phyloP scores from a whole-genome alignment of 306 rosid genomes.

The Lathyrus tuberosus region DNA sequence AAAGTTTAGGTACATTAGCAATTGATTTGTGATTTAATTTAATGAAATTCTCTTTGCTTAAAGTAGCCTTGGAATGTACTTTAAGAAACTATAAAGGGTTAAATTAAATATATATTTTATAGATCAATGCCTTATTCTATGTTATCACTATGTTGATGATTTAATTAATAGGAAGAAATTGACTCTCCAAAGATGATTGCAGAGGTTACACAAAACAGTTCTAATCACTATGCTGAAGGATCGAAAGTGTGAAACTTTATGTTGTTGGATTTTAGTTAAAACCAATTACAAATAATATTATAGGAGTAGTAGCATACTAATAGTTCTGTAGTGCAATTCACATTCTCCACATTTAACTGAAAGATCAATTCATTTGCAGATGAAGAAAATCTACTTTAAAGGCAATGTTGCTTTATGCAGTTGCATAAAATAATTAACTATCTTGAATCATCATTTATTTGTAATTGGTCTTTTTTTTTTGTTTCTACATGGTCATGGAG shows the following conservation, averaged over 20 bases:
- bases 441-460: not conserved
- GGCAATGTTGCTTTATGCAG: not conserved
- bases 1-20: constrained; percentile 3
- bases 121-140: constrained; percentile 5
- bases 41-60: constrained; percentile 27
- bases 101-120: not conserved
- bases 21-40: constrained; percentile 36
- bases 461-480: not conserved
- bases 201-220: constrained; percentile 2
- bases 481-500: too few relatives aligned
- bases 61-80: constrained; percentile 17
- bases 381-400: constrained; percentile 22
- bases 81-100: not conserved
- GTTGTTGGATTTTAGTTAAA: constrained; percentile 37
- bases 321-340: constrained; percentile 25
- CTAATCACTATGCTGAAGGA: constrained; percentile 38
- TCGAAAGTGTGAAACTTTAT: constrained; percentile 35
- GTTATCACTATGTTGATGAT: constrained; percentile 5
- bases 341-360: constrained; percentile 25
- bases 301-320: constrained; percentile 1
- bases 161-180: constrained; percentile 23
- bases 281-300: constrained; percentile 22
- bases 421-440: not conserved
- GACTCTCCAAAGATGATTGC: constrained; percentile 19
- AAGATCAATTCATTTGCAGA: constrained; percentile 41